Evolutionary conservation across 208 protist species (phyloP), one percentile per base, ranked within the genome.

Genomic region (Naegleria fowleri): DNA sequence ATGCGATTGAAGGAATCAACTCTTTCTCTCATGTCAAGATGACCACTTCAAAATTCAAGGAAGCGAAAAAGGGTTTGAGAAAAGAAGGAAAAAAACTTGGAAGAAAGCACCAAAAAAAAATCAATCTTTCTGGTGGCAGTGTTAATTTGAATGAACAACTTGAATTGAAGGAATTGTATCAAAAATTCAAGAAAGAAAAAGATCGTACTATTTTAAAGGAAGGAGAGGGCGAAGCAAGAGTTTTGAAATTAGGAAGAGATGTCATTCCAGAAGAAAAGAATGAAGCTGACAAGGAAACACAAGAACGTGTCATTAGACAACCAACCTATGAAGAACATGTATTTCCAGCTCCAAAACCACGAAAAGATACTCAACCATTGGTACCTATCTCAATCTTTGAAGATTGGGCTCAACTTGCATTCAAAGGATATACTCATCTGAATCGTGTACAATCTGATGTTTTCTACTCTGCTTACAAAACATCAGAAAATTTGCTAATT

Each of bases 401-500:
- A 0, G 95, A 96, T 92, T 98, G 96, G 95, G 96, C 95, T 39
- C 96, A 97, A 91, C 92, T 95, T 22, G 96, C 96, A 79, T 98
- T 98, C 93, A 93, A 94, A 39, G 79, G 83, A 39, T 93, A 97
- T 91, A 97, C 95, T 41, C 96, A 97, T 90, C 96, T 99, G 36
- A 99, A 99, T 96, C 95, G 86, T 7, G 98, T 99, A 25, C 98
- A 99, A 92, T 97, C 97, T 4, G 93, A 93, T 19, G 95, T 99
- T 29, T 99, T 99, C 91, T 91, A 97, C 29, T 97, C 97, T 11
- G 98, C 98, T 0, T 99, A 99, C 92, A 95, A 97, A 91, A 97
- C 96, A 0, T 98, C 98, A 88, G 98, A 99, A 93, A 99, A 99
- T 93, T 94, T 99, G 92, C 96, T 99, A 40, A 95, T 99, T 43